Conservation (phyloP, 2,329 filamentous ascomycete genomes). For the Pseudogymnoascus sp. region DNA sequence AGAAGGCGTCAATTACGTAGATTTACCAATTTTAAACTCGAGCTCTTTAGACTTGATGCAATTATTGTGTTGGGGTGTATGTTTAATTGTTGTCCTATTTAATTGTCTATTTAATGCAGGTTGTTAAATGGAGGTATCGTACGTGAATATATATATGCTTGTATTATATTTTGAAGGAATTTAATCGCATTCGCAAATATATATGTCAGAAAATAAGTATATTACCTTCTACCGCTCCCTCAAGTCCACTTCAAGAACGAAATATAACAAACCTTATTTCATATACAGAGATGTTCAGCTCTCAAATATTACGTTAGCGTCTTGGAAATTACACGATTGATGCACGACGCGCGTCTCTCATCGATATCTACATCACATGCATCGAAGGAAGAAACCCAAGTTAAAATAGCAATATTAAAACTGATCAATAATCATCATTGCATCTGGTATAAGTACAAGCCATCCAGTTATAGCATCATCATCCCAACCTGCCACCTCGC, state of each 20-base stretch:
- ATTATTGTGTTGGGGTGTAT: background rate
- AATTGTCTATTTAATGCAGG: background rate
- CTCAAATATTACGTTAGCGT: background rate
- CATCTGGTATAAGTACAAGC: conserved; percentile 12
- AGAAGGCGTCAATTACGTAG: background rate
- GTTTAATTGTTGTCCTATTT: background rate
- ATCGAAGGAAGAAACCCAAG: background rate
- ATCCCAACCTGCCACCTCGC: conserved; percentile 7
- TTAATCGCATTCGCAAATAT: background rate
- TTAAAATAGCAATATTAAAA: background rate
- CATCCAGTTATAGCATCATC: conserved; percentile 11
- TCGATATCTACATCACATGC: background rate
- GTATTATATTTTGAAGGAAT: background rate
- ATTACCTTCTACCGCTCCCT: background rate
- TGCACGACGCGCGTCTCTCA: background rate
- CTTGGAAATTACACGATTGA: background rate
- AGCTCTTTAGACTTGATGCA: background rate
- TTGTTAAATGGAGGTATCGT: background rate
- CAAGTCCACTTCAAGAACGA: background rate
- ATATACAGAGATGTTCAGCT: background rate
- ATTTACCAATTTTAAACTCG: too few relatives aligned
- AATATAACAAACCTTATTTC: background rate
- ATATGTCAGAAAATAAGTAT: background rate
- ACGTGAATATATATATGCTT: background rate
- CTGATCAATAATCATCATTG: conserved; percentile 11